Evolutionary conservation across 2,329 filamentous ascomycete genomes (phyloP).

Genomic region (Colletotrichum falcatum): DNA sequence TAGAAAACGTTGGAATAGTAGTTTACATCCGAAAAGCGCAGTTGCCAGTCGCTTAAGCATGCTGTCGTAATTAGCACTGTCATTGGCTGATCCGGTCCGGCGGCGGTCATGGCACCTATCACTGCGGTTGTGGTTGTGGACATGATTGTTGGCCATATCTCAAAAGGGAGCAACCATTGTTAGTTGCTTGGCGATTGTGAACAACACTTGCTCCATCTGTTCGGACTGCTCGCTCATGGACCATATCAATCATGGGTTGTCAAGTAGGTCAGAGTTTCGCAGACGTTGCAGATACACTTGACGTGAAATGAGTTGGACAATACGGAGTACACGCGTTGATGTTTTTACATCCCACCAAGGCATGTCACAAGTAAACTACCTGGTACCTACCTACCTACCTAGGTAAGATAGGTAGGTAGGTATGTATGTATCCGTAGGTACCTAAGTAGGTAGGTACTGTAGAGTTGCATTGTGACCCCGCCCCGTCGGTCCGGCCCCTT

Average conservation of each 20-base stretch:
- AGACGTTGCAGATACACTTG: not conserved
- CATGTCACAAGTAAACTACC: no score
- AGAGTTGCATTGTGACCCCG: slow-evolving; percentile 2
- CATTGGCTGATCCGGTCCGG: slow-evolving; percentile 27
- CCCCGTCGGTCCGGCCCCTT: slow-evolving; percentile 1
- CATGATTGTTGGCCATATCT: no score
- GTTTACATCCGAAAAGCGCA: not conserved
- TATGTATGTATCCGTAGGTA: no score
- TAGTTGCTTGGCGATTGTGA: not conserved
- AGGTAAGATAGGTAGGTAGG: not conserved
- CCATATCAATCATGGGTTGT: not conserved
- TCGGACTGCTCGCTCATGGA: not conserved
- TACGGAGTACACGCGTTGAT: no score
- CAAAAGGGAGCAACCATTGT: no score
- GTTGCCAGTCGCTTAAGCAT: slow-evolving; percentile 37
- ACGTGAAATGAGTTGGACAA: no score
- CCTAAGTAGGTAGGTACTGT: not conserved
- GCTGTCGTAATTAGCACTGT: slow-evolving; percentile 12
- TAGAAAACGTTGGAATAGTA: no score
- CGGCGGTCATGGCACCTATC: slow-evolving; percentile 8
- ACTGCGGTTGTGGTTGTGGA: no score
- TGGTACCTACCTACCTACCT: not conserved
- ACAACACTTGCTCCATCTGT: not conserved
- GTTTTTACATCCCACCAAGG: no score
- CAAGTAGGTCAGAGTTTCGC: not conserved